A percentile compares a stretch with the other conserved stretches of the same genome.
Conservation (phyloP, 768 basidiomycete species). For the Naematelia aurantialba region DNA sequence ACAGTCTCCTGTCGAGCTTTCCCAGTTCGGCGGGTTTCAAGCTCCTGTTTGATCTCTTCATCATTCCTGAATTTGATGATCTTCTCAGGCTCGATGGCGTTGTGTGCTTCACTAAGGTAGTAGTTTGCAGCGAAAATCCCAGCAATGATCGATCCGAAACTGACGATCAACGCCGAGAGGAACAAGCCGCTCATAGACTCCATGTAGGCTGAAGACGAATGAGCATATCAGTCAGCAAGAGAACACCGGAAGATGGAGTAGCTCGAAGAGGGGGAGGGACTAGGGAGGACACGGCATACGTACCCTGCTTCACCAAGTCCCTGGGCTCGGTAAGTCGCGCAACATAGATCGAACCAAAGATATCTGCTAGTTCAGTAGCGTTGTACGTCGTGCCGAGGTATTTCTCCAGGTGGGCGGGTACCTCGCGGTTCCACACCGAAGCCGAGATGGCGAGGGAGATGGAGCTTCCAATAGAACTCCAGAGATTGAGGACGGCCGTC, state of each 20-base stretch:
- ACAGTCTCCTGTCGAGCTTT: too few species aligned
- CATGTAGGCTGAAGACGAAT: constrained; percentile 2
- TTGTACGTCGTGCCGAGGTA: constrained; percentile 36
- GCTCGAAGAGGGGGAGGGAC: constrained; percentile 38
- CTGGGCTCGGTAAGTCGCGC: constrained; percentile 41
- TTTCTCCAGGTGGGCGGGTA: constrained; percentile 32
- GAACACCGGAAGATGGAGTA: too few species aligned
- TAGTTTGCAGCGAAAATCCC: constrained; percentile 46
- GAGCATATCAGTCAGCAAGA: too few species aligned
- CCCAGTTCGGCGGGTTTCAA: too few species aligned
- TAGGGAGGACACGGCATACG: constrained; percentile 29
- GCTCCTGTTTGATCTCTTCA: constrained; percentile 32
- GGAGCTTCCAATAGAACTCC: constrained; percentile 50
- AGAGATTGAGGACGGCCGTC: constrained; percentile 50
- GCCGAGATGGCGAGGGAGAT: constrained; percentile 50
- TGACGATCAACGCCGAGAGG: constrained; percentile 30
- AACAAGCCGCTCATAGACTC: not conserved
- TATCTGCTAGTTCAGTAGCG: constrained; percentile 37
- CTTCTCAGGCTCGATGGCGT: constrained; percentile 42
- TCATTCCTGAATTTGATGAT: constrained; percentile 26
- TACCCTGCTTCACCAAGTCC: constrained; percentile 31
- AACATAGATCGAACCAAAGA: constrained; percentile 38
- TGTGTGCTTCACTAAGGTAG: constrained; percentile 48
- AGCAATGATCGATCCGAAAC: constrained; percentile 43
- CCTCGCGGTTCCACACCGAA: constrained; percentile 40